Base-by-base conservation (phyloP, 2,329 filamentous ascomycete species). In the Nakataea oryzae region DNA sequence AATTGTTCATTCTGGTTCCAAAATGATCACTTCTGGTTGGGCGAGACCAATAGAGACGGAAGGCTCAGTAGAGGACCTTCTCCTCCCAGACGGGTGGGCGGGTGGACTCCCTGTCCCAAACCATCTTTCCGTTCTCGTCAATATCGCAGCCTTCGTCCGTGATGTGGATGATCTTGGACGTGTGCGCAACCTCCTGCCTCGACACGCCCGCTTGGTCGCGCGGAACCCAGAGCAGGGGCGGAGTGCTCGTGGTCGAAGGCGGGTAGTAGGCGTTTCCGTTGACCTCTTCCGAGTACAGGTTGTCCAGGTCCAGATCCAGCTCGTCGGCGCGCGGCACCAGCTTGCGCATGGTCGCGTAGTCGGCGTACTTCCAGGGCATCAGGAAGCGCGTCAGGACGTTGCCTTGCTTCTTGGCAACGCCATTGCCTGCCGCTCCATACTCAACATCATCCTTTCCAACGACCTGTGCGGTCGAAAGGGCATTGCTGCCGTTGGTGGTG, bases 141-240 rank as follows among this genome's bases (percentile, higher is more conserved):
- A 93, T 74, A 59, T 76, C 81, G 57, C 88, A 88, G 24, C 87
- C 88, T 66, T 91, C 88, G 67, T 96, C 91, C 0, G 89, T 93
- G 66, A 96, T 93, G 1, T 87, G 84, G 32, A 91, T 89, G 34
- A 90, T 82, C 68, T 82, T 84, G 66, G 79, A 79, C 0, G 89
- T 89, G 68, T 95, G 89, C 14, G 79, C 79, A 61, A 95, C 80
- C 74, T 96, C 92, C 71, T 96, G 89, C 68, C 81, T 81, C 61
- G 86, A 91, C 55, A 96, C 83, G 12, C 91, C 89, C 28, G 86
- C 83, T 1, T 81, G 75, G 69, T 96, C 92, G 63, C 84, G 80
- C 0, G 92, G 91, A 62, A 96, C 89, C 92, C 92, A 96, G n/a
- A 96, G 78, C 32, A 91, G 76, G 2, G 90, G 89, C 1, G 83